These are phyloP conservation scores for Allium cepa DNA, from an alignment of 106 monocot genomes.

Conservation along the genomic window DNA sequence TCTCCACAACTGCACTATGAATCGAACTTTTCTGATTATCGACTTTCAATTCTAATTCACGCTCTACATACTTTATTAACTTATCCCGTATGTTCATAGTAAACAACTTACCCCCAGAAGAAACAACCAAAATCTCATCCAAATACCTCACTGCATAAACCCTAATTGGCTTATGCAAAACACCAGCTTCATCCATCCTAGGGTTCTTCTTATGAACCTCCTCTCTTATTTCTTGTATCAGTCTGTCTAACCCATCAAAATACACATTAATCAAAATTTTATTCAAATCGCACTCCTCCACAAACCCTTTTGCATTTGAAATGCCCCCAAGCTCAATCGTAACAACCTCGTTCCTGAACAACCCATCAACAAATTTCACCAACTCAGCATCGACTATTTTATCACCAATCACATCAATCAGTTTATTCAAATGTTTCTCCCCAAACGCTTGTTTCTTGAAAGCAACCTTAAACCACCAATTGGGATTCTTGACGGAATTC, in stretches of 20 bases:
- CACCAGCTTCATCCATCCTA: constrained; percentile 14
- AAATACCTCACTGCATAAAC: constrained; percentile 84
- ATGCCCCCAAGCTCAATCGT: constrained; percentile 60
- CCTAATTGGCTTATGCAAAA: constrained; percentile 71
- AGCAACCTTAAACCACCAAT: constrained; percentile 73
- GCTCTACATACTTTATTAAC: constrained; percentile 50
- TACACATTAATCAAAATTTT: constrained; percentile 71
- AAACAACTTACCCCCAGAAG: constrained; percentile 70
- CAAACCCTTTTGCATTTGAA: constrained; percentile 55
- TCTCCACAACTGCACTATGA: constrained; percentile 86
- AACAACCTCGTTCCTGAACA: constrained; percentile 38
- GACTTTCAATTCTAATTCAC: constrained; percentile 45
- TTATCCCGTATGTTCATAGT: constrained; percentile 57
- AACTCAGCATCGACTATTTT: constrained; percentile 56
- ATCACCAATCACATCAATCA: constrained; percentile 26
- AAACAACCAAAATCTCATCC: constrained; percentile 77
- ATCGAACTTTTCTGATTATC: constrained; percentile 50
- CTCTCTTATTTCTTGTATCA: constrained; percentile 45
- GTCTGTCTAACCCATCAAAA: constrained; percentile 61
- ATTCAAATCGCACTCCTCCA: constrained; percentile 57
- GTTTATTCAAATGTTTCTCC: constrained; percentile 24
- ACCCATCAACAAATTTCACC: constrained; percentile 24
- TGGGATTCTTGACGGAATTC: constrained; percentile 48
- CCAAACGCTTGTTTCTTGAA: constrained; percentile 37
- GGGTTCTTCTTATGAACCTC: constrained; percentile 54